These are phyloP conservation scores for Talaromyces sp. DNA, from an alignment of 2,329 filamentous ascomycete species.

Conservation along the genomic window DNA sequence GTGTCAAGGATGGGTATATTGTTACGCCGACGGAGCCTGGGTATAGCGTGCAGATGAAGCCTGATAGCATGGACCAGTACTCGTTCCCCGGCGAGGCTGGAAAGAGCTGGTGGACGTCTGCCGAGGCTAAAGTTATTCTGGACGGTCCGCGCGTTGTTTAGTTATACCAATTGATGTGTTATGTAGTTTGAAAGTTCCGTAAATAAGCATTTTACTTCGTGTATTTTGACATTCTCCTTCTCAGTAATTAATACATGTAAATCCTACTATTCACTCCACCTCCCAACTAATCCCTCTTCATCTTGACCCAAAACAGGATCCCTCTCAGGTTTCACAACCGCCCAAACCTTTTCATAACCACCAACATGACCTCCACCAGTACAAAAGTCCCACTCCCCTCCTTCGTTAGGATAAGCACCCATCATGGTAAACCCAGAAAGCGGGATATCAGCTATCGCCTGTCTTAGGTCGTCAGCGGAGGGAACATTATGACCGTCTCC, in stretches of 20 bases:
- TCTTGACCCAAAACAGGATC: slow-evolving; percentile 46
- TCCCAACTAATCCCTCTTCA: slow-evolving; percentile 31
- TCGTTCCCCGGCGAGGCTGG: slow-evolving; percentile 71
- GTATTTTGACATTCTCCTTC: background rate
- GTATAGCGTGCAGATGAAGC: slow-evolving; percentile 92
- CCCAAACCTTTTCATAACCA: slow-evolving; percentile 42
- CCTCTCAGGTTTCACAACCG: slow-evolving; percentile 37
- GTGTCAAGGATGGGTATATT: slow-evolving; percentile 81
- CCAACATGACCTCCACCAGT: slow-evolving; percentile 41
- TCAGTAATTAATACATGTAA: background rate
- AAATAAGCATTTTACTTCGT: background rate
- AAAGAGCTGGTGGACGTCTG: slow-evolving; percentile 79
- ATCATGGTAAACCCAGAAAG: slow-evolving; percentile 52
- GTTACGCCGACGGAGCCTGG: slow-evolving; percentile 77
- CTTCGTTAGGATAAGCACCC: slow-evolving; percentile 49
- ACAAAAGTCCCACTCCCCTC: slow-evolving; percentile 48
- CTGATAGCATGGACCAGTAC: slow-evolving; percentile 75
- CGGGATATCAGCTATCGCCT: slow-evolving; percentile 31
- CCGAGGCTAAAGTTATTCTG: slow-evolving; percentile 71
- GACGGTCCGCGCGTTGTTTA: slow-evolving; percentile 44
- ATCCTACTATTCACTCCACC: slow-evolving; percentile 22
- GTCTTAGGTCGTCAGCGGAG: slow-evolving; percentile 25
- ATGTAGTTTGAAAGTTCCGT: background rate
- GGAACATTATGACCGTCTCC: slow-evolving; percentile 36
- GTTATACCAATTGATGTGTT: slow-evolving; percentile 10